These are phyloP conservation scores for Suillus subalutaceus DNA, from an alignment of 768 basidiomycete species.

Conservation along the genomic window DNA sequence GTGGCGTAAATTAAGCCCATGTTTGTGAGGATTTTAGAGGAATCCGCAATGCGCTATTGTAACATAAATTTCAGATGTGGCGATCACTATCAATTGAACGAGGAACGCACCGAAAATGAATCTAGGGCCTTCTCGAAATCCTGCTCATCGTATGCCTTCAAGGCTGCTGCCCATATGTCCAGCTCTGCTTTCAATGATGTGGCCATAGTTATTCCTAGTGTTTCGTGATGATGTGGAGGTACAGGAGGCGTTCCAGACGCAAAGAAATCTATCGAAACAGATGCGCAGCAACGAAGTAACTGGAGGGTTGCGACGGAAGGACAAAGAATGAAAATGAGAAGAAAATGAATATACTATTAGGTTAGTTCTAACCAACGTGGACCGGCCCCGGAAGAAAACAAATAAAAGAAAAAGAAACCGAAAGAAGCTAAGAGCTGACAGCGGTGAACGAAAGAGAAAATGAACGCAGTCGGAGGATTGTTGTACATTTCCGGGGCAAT, in stretches of 20 bases:
- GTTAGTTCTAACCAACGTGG: background rate
- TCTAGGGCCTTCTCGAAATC: conserved; percentile 78
- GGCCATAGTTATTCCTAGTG: conserved; percentile 23
- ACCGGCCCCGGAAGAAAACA: background rate
- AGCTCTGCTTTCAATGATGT: conserved; percentile 72
- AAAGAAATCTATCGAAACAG: conserved; percentile 18
- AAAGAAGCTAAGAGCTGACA: background rate
- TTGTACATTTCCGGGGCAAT: background rate
- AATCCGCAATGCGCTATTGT: conserved; percentile 74
- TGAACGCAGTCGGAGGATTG: background rate
- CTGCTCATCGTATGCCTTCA: conserved; percentile 85
- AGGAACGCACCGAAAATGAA: conserved; percentile 67
- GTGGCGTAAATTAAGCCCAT: conserved; percentile 95
- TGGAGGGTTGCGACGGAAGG: background rate
- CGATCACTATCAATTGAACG: background rate
- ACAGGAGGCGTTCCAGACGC: conserved; percentile 31
- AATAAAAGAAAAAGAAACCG: background rate
- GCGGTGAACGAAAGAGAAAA: background rate
- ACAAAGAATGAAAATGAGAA: background rate
- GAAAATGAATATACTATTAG: background rate
- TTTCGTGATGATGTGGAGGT: background rate
- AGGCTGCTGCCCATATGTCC: conserved; percentile 85
- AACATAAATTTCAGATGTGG: background rate
- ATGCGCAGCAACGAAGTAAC: conserved; percentile 5
- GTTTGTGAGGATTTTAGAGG: conserved; percentile 89